phyloP scores from a whole-genome alignment of 2,329 filamentous ascomycete genomes.

The Gliomastix tumulicola region DNA sequence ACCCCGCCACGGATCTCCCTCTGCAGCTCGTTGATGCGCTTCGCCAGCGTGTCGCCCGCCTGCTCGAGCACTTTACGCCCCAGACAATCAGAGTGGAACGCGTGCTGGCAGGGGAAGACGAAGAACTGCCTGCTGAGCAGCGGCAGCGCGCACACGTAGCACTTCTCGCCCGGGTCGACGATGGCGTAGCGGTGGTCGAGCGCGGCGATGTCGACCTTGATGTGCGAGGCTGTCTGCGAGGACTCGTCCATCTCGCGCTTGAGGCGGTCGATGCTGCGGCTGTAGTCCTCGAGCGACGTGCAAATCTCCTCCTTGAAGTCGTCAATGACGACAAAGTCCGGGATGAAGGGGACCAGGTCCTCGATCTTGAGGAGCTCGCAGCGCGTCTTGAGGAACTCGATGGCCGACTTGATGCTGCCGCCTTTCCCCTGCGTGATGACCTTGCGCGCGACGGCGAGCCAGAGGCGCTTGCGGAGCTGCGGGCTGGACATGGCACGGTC shows the following conservation, averaged over 20 bases:
- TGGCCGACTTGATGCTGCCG: slow-evolving; percentile 86
- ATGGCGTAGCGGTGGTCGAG: slow-evolving; percentile 90
- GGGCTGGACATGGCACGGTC: slow-evolving; percentile 76
- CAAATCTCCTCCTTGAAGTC: slow-evolving; percentile 99
- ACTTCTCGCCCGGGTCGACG: slow-evolving; percentile 92
- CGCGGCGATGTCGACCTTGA: slow-evolving; percentile 80
- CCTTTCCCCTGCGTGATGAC: slow-evolving; percentile 82
- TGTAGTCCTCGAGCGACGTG: slow-evolving; percentile 86
- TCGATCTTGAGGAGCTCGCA: slow-evolving; percentile 92
- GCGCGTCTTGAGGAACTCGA: slow-evolving; percentile 85
- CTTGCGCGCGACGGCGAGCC: slow-evolving; percentile 90
- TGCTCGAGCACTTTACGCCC: slow-evolving; percentile 80
- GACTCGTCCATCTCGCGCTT: slow-evolving; percentile 96
- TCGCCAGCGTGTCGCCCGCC: slow-evolving; percentile 66
- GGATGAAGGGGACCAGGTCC: slow-evolving; percentile 96
- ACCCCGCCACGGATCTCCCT: slow-evolving; percentile 72
- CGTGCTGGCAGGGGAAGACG: slow-evolving; percentile 96
- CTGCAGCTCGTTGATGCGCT: slow-evolving; percentile 80
- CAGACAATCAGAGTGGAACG: slow-evolving; percentile 93
- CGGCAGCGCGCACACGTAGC: slow-evolving; percentile 80
- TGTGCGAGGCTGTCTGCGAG: slow-evolving; percentile 80
- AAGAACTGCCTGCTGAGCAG: slow-evolving; percentile 91
- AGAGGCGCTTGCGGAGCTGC: slow-evolving; percentile 82
- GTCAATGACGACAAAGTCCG: slow-evolving; percentile 96
- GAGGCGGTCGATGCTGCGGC: slow-evolving; percentile 78